These are phyloP conservation scores for Phylloporus sp. DNA, from an alignment of 768 basidiomycete species.

Conservation along the genomic window DNA sequence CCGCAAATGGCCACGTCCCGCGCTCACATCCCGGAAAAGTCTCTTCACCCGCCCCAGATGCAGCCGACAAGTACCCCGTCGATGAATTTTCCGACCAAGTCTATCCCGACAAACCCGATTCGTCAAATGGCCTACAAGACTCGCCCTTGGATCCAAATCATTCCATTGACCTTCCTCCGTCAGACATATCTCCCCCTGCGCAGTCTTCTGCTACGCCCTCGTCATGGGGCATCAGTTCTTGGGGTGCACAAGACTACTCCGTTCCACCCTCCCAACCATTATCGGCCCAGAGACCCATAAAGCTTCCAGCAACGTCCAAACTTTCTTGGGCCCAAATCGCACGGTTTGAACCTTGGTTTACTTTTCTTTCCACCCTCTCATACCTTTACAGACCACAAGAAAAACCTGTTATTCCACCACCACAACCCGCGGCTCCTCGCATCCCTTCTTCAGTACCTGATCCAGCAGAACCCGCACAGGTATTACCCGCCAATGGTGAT, in stretches of 20 bases:
- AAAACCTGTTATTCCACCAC: constrained; percentile 47
- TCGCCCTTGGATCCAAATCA: constrained; percentile 8
- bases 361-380: constrained; percentile 1
- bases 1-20: constrained; percentile 32
- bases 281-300: constrained; percentile 32
- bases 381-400: constrained; percentile 51
- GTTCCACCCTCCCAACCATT: constrained; percentile 13
- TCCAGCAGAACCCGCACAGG: constrained; percentile 22
- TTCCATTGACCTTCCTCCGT: constrained; percentile 9
- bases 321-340: constrained; percentile 86
- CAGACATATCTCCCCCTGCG: constrained; percentile 7
- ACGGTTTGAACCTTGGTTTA: constrained; percentile 36
- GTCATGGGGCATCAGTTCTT: constrained; percentile 30
- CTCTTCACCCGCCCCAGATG: constrained; percentile 32
- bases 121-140: constrained; percentile 20
- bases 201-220: constrained; percentile 30
- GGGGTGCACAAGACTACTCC: constrained; percentile 36
- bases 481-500: constrained; percentile 28
- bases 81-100: constrained; percentile 20
- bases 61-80: constrained; percentile 21
- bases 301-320: constrained; percentile 69
- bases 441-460: constrained; percentile 19
- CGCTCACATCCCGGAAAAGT: constrained; percentile 25
- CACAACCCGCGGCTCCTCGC: constrained; percentile 25
- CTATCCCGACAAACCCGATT: constrained; percentile 12